A percentile compares a stretch with the other conserved stretches of the same genome.
phyloP scores from a whole-genome alignment of 2,329 filamentous ascomycete genomes.

The Fusarium pseudonygamai region DNA sequence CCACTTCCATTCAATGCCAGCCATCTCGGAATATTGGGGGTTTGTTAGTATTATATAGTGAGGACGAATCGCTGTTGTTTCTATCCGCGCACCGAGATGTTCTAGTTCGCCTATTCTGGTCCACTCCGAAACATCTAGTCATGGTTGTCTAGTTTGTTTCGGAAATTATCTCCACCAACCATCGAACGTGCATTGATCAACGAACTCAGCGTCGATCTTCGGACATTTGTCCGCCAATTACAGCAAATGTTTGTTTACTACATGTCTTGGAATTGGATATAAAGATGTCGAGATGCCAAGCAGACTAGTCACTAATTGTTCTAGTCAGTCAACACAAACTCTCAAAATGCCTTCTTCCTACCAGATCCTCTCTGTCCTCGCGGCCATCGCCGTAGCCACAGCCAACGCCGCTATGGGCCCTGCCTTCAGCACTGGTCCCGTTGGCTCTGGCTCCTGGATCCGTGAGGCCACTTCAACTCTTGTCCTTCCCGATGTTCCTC shows the following conservation, averaged over 20 bases:
- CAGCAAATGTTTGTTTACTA: not conserved
- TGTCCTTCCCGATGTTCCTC: constrained; percentile 51
- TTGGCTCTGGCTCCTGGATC: constrained; percentile 52
- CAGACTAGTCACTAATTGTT: not conserved
- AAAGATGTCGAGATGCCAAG: not conserved
- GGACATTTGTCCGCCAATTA: constrained; percentile 10
- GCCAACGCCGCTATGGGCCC: constrained; percentile 47
- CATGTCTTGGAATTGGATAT: not conserved
- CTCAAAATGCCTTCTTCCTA: constrained; percentile 30
- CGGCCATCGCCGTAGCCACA: constrained; percentile 21
- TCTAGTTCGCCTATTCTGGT: not conserved
- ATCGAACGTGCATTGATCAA: not conserved
- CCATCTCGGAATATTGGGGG: not conserved
- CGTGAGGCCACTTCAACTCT: constrained; percentile 55
- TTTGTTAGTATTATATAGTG: not conserved
- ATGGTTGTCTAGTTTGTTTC: not conserved
- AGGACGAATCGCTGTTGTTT: not conserved
- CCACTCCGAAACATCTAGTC: constrained; percentile 7
- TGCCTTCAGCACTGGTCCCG: constrained; percentile 56
- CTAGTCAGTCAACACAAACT: not conserved
- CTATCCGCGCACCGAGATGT: not conserved
- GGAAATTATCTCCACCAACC: constrained; percentile 14
- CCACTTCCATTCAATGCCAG: not conserved
- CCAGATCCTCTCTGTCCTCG: constrained; percentile 28
- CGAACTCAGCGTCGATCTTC: constrained; percentile 8